A percentile compares a stretch with the other conserved stretches of the same genome.
These are phyloP conservation scores for Erodium trifolium DNA, from an alignment of 441 rosid genomes.

Conservation along the genomic window DNA sequence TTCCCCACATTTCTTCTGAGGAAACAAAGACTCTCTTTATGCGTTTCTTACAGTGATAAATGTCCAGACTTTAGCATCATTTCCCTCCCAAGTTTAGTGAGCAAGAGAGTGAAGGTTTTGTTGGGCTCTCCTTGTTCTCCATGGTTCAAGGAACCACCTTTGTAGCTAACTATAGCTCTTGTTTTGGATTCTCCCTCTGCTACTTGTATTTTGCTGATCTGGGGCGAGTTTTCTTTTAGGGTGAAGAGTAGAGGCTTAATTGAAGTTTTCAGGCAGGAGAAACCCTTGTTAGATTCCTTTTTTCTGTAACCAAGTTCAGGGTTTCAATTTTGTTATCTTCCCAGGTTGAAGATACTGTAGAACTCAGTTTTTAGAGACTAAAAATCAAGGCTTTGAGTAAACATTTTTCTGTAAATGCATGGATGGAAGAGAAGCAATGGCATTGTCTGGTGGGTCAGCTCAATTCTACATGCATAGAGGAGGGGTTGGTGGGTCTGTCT, in stretches of 20 bases:
- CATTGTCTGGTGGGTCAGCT: conserved; percentile 70
- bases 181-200: conserved; percentile 23
- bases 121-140: not conserved
- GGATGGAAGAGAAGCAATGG: conserved; percentile 98
- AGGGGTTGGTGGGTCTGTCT: conserved; percentile 42
- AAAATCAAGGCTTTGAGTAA: conserved; percentile 20
- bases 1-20: conserved; percentile 9
- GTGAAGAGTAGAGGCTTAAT: too few relatives aligned
- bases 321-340: not conserved
- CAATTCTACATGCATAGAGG: conserved; percentile 84
- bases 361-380: conserved; percentile 16
- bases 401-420: conserved; percentile 56
- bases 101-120: conserved; percentile 16
- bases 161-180: conserved; percentile 18
- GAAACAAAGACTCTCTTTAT: not conserved
- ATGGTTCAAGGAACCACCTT: too few relatives aligned
- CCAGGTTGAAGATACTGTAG: conserved; percentile 18
- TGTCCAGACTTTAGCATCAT: conserved; percentile 18
- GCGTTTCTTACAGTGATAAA: conserved; percentile 21
- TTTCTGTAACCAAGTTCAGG: too few relatives aligned
- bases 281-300: too few relatives aligned
- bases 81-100: conserved; percentile 16
- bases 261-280: too few relatives aligned
- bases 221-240: conserved; percentile 14
- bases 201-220: conserved; percentile 15